Evolutionary conservation across 2,329 filamentous ascomycete genomes (phyloP).

Genomic region (Leptographium lundbergii): DNA sequence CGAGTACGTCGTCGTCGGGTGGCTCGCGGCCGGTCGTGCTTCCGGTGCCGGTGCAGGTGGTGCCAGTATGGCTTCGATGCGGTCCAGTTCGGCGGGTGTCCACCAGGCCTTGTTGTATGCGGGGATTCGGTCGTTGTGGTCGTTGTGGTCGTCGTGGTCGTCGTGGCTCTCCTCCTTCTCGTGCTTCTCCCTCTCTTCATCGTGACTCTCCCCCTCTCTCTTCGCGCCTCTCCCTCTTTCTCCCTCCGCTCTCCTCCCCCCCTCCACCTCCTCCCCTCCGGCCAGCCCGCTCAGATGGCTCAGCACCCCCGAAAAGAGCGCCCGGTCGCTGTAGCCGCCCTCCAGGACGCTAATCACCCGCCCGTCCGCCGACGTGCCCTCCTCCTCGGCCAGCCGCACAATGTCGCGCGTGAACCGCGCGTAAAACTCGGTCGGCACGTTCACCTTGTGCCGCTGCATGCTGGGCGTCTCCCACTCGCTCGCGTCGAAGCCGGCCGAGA

Average conservation of each 20-base stretch:
- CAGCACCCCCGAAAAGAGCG: slow-evolving; percentile 74
- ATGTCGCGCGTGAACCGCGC: slow-evolving; percentile 81
- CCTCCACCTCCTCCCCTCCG: slow-evolving; percentile 43
- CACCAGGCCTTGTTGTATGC: slow-evolving; percentile 61
- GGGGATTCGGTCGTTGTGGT: too few relatives aligned
- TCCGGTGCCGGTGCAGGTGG: slow-evolving; percentile 28
- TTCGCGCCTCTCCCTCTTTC: not conserved
- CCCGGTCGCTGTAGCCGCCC: slow-evolving; percentile 90
- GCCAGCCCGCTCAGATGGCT: slow-evolving; percentile 81
- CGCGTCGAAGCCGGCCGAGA: slow-evolving; percentile 93
- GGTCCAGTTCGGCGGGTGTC: slow-evolving; percentile 51
- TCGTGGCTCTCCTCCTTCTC: not conserved
- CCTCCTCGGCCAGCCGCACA: slow-evolving; percentile 67
- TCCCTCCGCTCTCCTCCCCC: slow-evolving; percentile 25
- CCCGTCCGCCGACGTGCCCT: slow-evolving; percentile 64
- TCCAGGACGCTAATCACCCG: slow-evolving; percentile 88
- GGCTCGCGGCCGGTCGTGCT: not conserved
- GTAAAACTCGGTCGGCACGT: slow-evolving; percentile 94
- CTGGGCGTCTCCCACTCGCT: slow-evolving; percentile 85
- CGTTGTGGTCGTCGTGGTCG: too few relatives aligned
- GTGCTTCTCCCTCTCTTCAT: not conserved
- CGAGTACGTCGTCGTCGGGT: slow-evolving; percentile 58
- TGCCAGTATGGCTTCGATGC: slow-evolving; percentile 49
- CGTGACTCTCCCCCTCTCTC: not conserved
- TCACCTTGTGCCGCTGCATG: slow-evolving; percentile 94